A percentile compares a stretch with the other conserved stretches of the same genome.
phyloP scores from a whole-genome alignment of 225 moss, liverwort and hornwort genomes.

The Thuidium tamariscinum region DNA sequence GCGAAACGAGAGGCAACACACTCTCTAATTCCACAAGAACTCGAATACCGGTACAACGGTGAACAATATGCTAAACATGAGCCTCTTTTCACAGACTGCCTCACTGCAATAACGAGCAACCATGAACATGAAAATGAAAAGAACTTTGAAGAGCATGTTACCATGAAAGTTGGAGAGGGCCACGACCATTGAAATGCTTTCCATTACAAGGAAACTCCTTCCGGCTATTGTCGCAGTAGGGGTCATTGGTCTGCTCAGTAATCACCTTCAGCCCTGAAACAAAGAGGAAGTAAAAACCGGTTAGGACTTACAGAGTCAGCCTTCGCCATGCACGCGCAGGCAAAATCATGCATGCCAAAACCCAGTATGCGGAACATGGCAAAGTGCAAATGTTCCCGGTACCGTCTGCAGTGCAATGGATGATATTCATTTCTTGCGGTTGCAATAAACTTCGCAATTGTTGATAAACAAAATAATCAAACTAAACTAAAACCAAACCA shows the following conservation, averaged over 20 bases:
- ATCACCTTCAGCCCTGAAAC: not conserved
- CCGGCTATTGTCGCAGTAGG: not conserved
- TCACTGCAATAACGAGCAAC: not conserved
- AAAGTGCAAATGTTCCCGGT: too few relatives aligned
- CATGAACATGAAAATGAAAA: not conserved
- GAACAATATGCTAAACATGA: not conserved
- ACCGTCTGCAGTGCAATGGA: not conserved
- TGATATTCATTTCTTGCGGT: not conserved
- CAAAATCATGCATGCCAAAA: too few relatives aligned
- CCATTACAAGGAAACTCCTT: constrained; percentile 30
- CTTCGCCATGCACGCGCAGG: not conserved
- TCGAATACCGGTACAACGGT: not conserved
- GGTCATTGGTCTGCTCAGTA: constrained; percentile 17
- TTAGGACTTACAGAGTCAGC: not conserved
- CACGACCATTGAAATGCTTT: constrained; percentile 38
- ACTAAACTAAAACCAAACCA: not conserved
- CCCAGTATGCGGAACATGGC: not conserved
- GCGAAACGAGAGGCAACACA: not conserved
- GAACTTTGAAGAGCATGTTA: not conserved
- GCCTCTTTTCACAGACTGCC: not conserved
- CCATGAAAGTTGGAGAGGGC: constrained; percentile 64
- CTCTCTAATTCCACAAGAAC: not conserved
- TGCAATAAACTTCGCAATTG: not conserved
- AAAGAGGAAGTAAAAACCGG: not conserved
- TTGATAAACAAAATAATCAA: not conserved